These are phyloP conservation scores for Metrosideros polymorpha DNA, from an alignment of 441 rosid genomes.

Conservation along the genomic window DNA sequence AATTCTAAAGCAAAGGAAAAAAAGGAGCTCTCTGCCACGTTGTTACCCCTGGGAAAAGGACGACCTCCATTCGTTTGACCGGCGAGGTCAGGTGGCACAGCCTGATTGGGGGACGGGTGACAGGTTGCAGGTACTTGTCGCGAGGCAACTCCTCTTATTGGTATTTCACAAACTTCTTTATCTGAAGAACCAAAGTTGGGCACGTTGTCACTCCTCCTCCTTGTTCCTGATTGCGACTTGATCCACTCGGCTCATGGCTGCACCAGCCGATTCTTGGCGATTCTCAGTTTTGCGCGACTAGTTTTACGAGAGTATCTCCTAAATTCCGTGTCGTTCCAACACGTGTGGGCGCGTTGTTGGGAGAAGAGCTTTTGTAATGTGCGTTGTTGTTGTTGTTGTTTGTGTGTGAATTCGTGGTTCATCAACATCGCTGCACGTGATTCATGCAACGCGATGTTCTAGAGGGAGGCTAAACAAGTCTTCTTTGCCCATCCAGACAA, in stretches of 20 bases:
- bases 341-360: neutral
- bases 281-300: neutral
- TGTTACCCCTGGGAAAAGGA: neutral
- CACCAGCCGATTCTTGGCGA: neutral
- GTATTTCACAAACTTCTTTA: no score
- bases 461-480: no score
- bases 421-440: no score
- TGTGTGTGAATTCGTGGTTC: no score
- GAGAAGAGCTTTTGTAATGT: neutral
- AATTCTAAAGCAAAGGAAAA: neutral
- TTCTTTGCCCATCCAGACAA: neutral
- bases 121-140: conserved; percentile 19
- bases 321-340: neutral
- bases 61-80: conserved; percentile 13
- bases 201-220: neutral
- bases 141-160: conserved; percentile 11
- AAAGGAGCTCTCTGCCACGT: neutral
- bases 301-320: neutral
- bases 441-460: no score
- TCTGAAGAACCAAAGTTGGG: neutral
- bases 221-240: neutral
- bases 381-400: neutral
- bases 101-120: conserved; percentile 14
- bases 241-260: neutral
- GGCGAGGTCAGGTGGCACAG: conserved; percentile 6